These are phyloP conservation scores for Scenedesmus sp. DNA, from an alignment of 163 green algal genomes.

Conservation along the genomic window DNA sequence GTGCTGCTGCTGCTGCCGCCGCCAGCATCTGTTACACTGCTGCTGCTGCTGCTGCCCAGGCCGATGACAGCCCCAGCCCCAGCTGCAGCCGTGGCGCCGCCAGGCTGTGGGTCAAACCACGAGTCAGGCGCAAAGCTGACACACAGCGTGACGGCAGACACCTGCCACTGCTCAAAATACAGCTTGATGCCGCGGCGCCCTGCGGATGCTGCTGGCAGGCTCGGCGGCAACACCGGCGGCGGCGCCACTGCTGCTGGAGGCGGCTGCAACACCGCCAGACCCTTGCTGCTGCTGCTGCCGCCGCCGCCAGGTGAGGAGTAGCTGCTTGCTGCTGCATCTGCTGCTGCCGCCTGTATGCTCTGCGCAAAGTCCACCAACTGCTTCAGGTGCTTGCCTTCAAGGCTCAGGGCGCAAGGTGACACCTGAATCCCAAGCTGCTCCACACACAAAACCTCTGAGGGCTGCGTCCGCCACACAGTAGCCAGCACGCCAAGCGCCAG, in stretches of 20 bases:
- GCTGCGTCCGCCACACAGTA: conserved; percentile 65
- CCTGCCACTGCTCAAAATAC: conserved; percentile 72
- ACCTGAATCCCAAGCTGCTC: conserved; percentile 68
- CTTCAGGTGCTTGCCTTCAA: conserved; percentile 70
- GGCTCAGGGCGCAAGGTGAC: conserved; percentile 63
- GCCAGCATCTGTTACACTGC: not conserved
- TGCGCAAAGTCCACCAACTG: conserved; percentile 60
- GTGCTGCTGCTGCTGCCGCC: not conserved
- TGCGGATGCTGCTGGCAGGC: not conserved
- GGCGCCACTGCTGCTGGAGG: conserved; percentile 1
- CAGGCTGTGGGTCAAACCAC: conserved; percentile 56
- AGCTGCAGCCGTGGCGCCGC: conserved; percentile 17
- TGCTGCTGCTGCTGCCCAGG: not conserved
- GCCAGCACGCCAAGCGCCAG: conserved; percentile 56
- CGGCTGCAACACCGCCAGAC: not conserved
- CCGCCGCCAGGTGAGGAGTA: not conserved
- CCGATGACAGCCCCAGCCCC: not conserved
- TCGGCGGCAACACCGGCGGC: not conserved
- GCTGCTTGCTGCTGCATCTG: not conserved
- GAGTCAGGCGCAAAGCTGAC: conserved; percentile 76
- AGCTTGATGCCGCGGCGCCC: conserved; percentile 66
- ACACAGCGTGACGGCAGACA: conserved; percentile 67
- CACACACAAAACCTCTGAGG: conserved; percentile 74
- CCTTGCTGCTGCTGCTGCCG: conserved; percentile 18
- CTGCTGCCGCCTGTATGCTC: not conserved